A percentile compares a stretch with the other conserved stretches of the same genome.
Evolutionary conservation across 2,329 filamentous ascomycete genomes (phyloP).

Genomic region (Aaosphaeria arxii): DNA sequence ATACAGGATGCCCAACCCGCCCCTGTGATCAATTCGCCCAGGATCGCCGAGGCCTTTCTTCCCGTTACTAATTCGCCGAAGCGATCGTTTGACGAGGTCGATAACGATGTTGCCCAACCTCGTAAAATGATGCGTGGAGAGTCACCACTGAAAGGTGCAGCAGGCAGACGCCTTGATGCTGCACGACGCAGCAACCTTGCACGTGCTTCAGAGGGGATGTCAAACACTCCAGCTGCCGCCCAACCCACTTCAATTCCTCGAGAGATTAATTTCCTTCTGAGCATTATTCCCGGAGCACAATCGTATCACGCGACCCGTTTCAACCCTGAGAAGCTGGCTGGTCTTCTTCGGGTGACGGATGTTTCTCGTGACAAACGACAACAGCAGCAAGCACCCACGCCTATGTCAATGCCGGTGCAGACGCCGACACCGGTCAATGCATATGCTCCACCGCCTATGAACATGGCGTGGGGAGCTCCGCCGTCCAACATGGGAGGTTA

Average conservation of each 20-base stretch:
- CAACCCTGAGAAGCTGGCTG: slow-evolving; percentile 67
- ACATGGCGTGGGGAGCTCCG: slow-evolving; percentile 1
- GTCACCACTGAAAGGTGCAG: slow-evolving; percentile 88
- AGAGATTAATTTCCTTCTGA: slow-evolving; percentile 53
- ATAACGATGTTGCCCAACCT: slow-evolving; percentile 71
- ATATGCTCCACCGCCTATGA: slow-evolving; percentile 2
- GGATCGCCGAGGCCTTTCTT: slow-evolving; percentile 17
- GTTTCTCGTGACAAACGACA: background rate
- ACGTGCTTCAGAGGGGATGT: slow-evolving; percentile 17
- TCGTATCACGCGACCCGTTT: slow-evolving; percentile 71
- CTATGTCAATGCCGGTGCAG: background rate
- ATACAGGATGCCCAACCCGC: slow-evolving; percentile 20
- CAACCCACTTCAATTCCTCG: slow-evolving; percentile 69
- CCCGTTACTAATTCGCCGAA: slow-evolving; percentile 43
- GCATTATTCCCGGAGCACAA: slow-evolving; percentile 70
- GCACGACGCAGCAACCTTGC: slow-evolving; percentile 51
- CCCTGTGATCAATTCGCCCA: slow-evolving; percentile 30
- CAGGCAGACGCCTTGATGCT: slow-evolving; percentile 80
- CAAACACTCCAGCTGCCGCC: slow-evolving; percentile 20
- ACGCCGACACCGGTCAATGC: slow-evolving; percentile 3
- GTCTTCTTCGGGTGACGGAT: slow-evolving; percentile 60
- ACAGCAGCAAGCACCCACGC: background rate
- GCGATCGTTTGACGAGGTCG: slow-evolving; percentile 56
- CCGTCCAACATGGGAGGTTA: slow-evolving; percentile 1
- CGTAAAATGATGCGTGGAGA: slow-evolving; percentile 87